Conservation (phyloP, 164 flowering plant genomes). For the Kalanchoe fedtschenkoi region DNA sequence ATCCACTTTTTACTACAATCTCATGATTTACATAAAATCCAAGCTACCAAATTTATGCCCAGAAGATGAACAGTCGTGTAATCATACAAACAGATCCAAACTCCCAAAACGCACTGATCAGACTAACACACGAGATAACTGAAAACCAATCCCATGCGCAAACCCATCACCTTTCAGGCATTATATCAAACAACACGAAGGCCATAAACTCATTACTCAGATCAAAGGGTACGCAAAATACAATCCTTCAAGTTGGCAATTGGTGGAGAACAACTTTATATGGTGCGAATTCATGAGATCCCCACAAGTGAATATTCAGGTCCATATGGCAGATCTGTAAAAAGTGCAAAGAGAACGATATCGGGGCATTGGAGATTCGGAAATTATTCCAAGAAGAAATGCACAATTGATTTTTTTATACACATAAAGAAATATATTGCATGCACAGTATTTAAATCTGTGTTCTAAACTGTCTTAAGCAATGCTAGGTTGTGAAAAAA, state of each 20-base stretch:
- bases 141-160: not conserved
- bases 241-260: not conserved
- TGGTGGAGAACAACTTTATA: not conserved
- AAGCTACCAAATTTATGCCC: not conserved
- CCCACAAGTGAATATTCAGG: no score
- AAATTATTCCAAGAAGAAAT: no score
- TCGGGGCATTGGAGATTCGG: no score
- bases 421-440: no score
- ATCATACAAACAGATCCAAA: not conserved
- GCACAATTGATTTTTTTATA: no score
- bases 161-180: conserved; percentile 1
- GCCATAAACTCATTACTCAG: not conserved
- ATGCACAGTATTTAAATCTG: no score
- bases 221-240: not conserved
- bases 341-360: no score
- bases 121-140: not conserved
- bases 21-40: not conserved
- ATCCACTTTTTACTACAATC: not conserved
- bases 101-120: not conserved
- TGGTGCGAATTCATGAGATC: not conserved
- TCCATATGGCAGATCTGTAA: no score
- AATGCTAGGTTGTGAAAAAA: no score
- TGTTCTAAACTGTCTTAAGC: no score
- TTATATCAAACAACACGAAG: not conserved
- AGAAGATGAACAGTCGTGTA: not conserved